Conservation (phyloP, 1,284 basidiomycete species). For the Cutaneotrichosporon sp. region DNA sequence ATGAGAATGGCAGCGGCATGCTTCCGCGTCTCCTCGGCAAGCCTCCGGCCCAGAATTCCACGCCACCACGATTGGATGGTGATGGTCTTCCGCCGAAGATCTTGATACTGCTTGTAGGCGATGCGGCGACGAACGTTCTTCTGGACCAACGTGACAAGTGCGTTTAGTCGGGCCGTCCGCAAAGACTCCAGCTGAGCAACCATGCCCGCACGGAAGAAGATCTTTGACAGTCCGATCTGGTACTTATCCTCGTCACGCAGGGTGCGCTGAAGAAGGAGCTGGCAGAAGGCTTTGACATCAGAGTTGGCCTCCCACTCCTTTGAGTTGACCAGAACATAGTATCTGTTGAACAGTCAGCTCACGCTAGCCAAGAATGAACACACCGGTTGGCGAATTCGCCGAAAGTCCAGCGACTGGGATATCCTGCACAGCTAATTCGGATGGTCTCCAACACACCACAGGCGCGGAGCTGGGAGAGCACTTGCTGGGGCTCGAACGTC, state of each 20-base stretch:
- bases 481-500: constrained; percentile 95
- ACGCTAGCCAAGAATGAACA: constrained; percentile 26
- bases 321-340: constrained; percentile 93
- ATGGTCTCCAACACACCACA: constrained; percentile 99
- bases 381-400: constrained; percentile 98
- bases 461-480: constrained; percentile 88
- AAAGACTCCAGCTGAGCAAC: constrained; percentile 92
- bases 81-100: constrained; percentile 69
- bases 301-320: constrained; percentile 68
- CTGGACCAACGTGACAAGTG: constrained; percentile 89
- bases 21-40: constrained; percentile 67
- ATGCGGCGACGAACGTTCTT: constrained; percentile 89
- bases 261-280: constrained; percentile 74
- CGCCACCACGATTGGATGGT: constrained; percentile 93
- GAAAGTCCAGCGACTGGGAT: constrained; percentile 98
- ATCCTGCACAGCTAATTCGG: constrained; percentile 96
- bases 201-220: constrained; percentile 99
- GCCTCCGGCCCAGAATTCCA: constrained; percentile 66
- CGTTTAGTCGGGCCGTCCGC: constrained; percentile 79
- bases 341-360: constrained; percentile 50
- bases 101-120: constrained; percentile 74
- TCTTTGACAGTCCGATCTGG: constrained; percentile 93
- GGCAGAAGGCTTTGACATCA: constrained; percentile 76
- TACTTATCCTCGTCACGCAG: constrained; percentile 94
- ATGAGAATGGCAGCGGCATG: constrained; percentile 71